phyloP scores from a whole-genome alignment of 2,329 filamentous ascomycete species.

The Biscogniauxia mediterranea region DNA sequence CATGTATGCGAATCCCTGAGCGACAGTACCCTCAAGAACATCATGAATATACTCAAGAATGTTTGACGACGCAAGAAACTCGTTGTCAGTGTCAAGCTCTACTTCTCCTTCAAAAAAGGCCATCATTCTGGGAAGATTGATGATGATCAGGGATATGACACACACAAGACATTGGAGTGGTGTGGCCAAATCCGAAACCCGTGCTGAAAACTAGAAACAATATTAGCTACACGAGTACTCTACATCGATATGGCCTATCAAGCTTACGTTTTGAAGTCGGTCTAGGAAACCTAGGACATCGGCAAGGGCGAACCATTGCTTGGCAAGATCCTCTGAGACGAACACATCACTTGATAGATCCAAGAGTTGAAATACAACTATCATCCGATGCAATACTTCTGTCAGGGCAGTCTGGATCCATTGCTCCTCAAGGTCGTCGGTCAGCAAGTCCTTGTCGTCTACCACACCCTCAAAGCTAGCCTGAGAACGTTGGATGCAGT shows the following conservation, averaged over 20 bases:
- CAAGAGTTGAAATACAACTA: slow-evolving; percentile 69
- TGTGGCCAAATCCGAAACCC: slow-evolving; percentile 47
- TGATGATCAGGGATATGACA: slow-evolving; percentile 67
- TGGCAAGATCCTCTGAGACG: slow-evolving; percentile 56
- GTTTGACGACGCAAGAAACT: slow-evolving; percentile 67
- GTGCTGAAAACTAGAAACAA: slow-evolving; percentile 26
- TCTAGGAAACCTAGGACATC: slow-evolving; percentile 68
- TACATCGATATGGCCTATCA: neutral
- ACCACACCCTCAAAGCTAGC: slow-evolving; percentile 48
- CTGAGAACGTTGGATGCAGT: slow-evolving; percentile 50
- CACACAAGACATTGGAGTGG: slow-evolving; percentile 69
- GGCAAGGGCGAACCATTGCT: slow-evolving; percentile 75
- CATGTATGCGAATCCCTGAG: slow-evolving; percentile 57
- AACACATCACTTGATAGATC: slow-evolving; percentile 56
- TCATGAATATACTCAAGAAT: slow-evolving; percentile 72
- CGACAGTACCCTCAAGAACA: slow-evolving; percentile 62
- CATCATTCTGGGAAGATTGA: slow-evolving; percentile 63
- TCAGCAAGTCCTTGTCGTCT: slow-evolving; percentile 42
- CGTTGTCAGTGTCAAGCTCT: slow-evolving; percentile 41
- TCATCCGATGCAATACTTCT: slow-evolving; percentile 72
- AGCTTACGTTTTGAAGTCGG: slow-evolving; percentile 55
- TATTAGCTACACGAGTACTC: slow-evolving; percentile 37
- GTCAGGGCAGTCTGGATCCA: slow-evolving; percentile 41
- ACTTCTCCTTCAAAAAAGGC: slow-evolving; percentile 52
- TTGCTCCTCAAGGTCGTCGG: slow-evolving; percentile 25